A percentile compares a stretch with the other conserved stretches of the same genome.
Conservation (phyloP, 2,329 filamentous ascomycete species). For the Neophaeococcomyces mojaviensis region DNA sequence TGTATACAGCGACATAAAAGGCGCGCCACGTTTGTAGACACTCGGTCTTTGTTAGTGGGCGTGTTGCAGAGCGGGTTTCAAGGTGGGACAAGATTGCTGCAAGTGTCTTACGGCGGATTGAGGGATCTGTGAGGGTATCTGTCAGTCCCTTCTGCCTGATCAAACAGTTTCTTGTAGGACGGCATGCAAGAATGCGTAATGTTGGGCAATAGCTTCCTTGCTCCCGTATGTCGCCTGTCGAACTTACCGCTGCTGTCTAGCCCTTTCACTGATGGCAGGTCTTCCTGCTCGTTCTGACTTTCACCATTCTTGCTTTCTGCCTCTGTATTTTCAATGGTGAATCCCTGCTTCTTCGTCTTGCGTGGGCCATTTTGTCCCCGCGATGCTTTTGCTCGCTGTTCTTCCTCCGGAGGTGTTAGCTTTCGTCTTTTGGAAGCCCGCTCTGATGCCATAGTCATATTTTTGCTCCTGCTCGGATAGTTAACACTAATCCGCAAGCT, state of each 20-base stretch:
- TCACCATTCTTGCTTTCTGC: not conserved
- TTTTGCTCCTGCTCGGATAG: too few relatives aligned
- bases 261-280: slow-evolving; percentile 20
- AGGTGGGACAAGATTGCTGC: slow-evolving; percentile 16
- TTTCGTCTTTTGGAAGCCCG: not conserved
- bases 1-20: slow-evolving; percentile 22
- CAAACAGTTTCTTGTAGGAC: not conserved
- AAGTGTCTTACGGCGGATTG: slow-evolving; percentile 16
- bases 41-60: slow-evolving; percentile 17
- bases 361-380: too few relatives aligned
- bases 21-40: slow-evolving; percentile 23
- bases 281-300: not conserved
- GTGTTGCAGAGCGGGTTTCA: slow-evolving; percentile 9
- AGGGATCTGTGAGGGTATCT: slow-evolving; percentile 10
- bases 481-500: too few relatives aligned
- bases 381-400: not conserved
- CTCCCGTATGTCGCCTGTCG: too few relatives aligned
- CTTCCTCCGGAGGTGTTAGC: not conserved
- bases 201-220: not conserved
- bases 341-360: not conserved
- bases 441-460: not conserved
- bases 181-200: not conserved
- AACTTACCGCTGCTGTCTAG: slow-evolving; percentile 22
- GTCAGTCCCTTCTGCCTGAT: not conserved
- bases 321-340: not conserved